A percentile compares a stretch with the other conserved stretches of the same genome.
phyloP scores from a whole-genome alignment of 1,284 basidiomycete species.

The Tilletia indica region DNA sequence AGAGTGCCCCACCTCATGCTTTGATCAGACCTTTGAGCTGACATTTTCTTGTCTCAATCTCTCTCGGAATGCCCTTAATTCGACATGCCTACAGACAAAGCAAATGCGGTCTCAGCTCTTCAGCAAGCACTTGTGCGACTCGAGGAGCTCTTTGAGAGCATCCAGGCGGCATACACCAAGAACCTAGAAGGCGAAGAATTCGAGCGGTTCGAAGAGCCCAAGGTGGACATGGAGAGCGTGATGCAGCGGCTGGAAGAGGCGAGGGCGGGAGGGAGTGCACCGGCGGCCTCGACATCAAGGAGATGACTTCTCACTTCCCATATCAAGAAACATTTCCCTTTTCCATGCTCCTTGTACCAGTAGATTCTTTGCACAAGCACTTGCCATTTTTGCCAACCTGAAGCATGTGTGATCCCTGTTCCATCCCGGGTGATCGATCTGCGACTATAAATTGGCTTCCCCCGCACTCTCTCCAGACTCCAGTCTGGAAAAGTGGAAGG shows the following conservation, averaged over 20 bases:
- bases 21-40: neutral
- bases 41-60: no score
- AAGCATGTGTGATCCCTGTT: no score
- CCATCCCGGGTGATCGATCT: no score
- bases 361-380: slow-evolving; percentile 7
- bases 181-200: slow-evolving; percentile 41
- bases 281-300: slow-evolving; percentile 17
- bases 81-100: slow-evolving; percentile 26
- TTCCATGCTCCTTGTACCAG: neutral
- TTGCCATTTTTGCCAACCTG: neutral
- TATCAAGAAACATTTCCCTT: neutral
- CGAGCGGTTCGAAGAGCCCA: slow-evolving; percentile 37
- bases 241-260: slow-evolving; percentile 22
- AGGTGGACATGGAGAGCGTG: slow-evolving; percentile 36
- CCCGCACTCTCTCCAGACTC: no score
- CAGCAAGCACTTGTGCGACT: slow-evolving; percentile 47
- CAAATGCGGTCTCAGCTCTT: slow-evolving; percentile 40
- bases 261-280: slow-evolving; percentile 30
- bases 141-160: slow-evolving; percentile 44
- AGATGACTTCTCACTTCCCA: neutral
- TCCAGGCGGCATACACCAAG: slow-evolving; percentile 42
- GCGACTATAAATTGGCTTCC: no score
- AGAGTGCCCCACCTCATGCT: neutral
- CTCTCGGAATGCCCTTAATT: slow-evolving; percentile 21
- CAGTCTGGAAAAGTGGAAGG: no score